Conservation (phyloP, 2,329 filamentous ascomycete genomes). For the Talaromyces islandicus region DNA sequence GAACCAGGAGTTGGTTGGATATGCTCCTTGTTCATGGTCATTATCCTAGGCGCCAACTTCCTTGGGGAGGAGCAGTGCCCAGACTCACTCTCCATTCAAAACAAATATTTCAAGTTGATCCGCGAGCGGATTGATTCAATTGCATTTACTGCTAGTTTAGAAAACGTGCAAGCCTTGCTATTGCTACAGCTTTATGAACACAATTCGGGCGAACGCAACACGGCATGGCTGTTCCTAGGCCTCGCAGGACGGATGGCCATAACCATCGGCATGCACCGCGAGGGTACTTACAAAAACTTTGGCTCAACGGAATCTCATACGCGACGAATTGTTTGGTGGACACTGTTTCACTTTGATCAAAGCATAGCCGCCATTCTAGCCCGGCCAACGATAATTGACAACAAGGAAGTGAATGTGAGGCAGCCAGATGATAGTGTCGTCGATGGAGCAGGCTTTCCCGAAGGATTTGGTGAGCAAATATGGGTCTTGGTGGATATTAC, state of each 20-base stretch:
- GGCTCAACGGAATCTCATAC: slow-evolving; percentile 29
- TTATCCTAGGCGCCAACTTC: slow-evolving; percentile 30
- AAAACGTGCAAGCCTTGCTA: slow-evolving; percentile 27
- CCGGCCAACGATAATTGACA: slow-evolving; percentile 30
- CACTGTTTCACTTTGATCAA: slow-evolving; percentile 32
- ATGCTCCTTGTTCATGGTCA: slow-evolving; percentile 33
- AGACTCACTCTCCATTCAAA: slow-evolving; percentile 19
- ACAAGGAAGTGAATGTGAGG: slow-evolving; percentile 29
- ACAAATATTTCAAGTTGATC: slow-evolving; percentile 16
- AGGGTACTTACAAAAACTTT: slow-evolving; percentile 20
- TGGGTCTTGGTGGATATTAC: slow-evolving; percentile 19
- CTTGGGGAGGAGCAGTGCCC: slow-evolving; percentile 14
- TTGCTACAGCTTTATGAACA: slow-evolving; percentile 31
- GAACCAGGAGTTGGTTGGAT: slow-evolving; percentile 29
- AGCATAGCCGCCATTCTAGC: slow-evolving; percentile 33
- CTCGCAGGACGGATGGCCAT: slow-evolving; percentile 23
- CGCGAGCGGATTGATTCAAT: slow-evolving; percentile 23
- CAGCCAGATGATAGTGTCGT: slow-evolving; percentile 27
- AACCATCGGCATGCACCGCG: slow-evolving; percentile 23
- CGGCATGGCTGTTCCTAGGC: slow-evolving; percentile 25
- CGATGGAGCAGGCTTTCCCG: slow-evolving; percentile 19
- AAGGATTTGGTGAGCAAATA: slow-evolving; percentile 23
- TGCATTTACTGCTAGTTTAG: slow-evolving; percentile 26
- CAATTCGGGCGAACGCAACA: slow-evolving; percentile 36
- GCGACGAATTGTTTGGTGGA: slow-evolving; percentile 33